Evolutionary conservation across 805 yeast species (phyloP).

Genomic region (Kuraishia molischiana): DNA sequence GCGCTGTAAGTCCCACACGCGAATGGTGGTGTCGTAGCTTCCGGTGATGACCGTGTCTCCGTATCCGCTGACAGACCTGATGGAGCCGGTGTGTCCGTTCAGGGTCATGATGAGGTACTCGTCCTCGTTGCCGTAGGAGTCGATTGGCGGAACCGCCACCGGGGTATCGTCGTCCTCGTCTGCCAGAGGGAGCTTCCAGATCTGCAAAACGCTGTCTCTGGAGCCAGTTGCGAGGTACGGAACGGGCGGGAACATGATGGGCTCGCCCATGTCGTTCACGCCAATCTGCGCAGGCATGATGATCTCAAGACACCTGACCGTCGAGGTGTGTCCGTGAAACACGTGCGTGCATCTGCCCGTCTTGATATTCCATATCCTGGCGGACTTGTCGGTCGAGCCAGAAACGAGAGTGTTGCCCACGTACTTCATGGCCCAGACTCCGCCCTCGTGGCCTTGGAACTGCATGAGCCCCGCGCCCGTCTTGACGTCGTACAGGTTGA

Average conservation of each 20-base stretch:
- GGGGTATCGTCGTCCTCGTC: slow-evolving; percentile 18
- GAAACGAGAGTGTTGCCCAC: slow-evolving; percentile 76
- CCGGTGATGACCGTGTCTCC: slow-evolving; percentile 83
- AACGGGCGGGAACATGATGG: slow-evolving; percentile 43
- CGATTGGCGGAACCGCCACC: slow-evolving; percentile 26
- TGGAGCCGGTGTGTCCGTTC: slow-evolving; percentile 71
- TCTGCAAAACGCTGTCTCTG: slow-evolving; percentile 71
- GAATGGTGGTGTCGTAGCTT: slow-evolving; percentile 79
- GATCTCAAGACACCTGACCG: slow-evolving; percentile 86
- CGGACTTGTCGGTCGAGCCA: slow-evolving; percentile 92
- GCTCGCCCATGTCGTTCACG: slow-evolving; percentile 46
- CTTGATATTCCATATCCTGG: slow-evolving; percentile 85
- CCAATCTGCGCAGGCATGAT: slow-evolving; percentile 60
- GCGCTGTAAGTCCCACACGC: slow-evolving; percentile 85
- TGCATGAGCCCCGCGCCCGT: slow-evolving; percentile 57
- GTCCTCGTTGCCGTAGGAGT: slow-evolving; percentile 30
- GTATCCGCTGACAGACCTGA: slow-evolving; percentile 79
- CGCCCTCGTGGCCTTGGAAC: slow-evolving; percentile 88
- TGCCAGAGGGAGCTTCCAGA: slow-evolving; percentile 65
- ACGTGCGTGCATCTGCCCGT: slow-evolving; percentile 86
- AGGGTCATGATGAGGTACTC: slow-evolving; percentile 64
- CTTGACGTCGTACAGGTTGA: slow-evolving; percentile 70
- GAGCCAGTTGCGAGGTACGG: slow-evolving; percentile 80
- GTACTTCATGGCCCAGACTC: slow-evolving; percentile 97
- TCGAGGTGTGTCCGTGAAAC: slow-evolving; percentile 85